phyloP scores from a whole-genome alignment of 2,329 filamentous ascomycete genomes.

The Colletotrichum nymphaeae region DNA sequence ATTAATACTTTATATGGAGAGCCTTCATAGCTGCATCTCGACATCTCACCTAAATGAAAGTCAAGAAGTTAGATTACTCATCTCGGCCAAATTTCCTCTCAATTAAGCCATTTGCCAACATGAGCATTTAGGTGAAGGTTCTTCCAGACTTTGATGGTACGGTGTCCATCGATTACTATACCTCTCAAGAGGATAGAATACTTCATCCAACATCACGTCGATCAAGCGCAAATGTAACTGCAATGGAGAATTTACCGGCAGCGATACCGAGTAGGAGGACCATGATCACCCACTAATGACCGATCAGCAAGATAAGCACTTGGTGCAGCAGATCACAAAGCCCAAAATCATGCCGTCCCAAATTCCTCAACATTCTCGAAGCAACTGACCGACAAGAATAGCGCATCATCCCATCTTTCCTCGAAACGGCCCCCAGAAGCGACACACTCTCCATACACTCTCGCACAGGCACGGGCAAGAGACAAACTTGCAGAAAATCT shows the following conservation, averaged over 20 bases:
- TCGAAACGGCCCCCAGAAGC: background rate
- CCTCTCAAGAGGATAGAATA: no score
- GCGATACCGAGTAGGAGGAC: background rate
- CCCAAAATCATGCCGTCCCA: background rate
- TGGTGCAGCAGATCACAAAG: background rate
- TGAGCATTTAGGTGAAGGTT: no score
- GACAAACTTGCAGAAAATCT: background rate
- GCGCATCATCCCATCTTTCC: background rate
- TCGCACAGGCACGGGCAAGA: no score
- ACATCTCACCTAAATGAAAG: background rate
- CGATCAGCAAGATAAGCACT: slow-evolving; percentile 17
- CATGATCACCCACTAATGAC: slow-evolving; percentile 1
- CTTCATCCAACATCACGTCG: no score
- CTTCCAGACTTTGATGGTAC: no score
- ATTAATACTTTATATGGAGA: background rate
- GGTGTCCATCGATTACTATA: no score
- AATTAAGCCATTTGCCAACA: no score
- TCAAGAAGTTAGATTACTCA: background rate
- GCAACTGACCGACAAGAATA: background rate
- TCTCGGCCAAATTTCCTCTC: background rate
- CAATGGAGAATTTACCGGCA: background rate
- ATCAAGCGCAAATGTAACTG: no score
- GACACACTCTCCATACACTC: background rate
- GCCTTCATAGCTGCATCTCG: background rate
- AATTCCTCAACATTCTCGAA: background rate